Evolutionary conservation across 140 eudicot genomes (phyloP).

Genomic region (Bidens hawaiensis): DNA sequence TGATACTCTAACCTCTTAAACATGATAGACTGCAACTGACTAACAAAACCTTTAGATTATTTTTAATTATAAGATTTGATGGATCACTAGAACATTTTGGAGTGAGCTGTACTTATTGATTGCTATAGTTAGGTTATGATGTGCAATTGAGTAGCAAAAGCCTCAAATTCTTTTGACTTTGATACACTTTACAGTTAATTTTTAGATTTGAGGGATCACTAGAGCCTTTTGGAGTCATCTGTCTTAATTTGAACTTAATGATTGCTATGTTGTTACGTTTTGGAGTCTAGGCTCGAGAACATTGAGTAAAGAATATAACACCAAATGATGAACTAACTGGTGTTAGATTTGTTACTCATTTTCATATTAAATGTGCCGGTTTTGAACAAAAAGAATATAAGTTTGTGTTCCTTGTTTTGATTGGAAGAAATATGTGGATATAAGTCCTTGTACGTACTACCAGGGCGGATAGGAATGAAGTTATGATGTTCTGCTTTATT

Average conservation of each 20-base stretch:
- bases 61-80: background rate
- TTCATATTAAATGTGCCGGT: background rate
- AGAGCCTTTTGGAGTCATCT: too few relatives aligned
- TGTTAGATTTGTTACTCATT: constrained; percentile 10
- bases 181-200: too few relatives aligned
- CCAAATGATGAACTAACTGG: background rate
- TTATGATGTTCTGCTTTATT: constrained; percentile 15
- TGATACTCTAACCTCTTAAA: too few relatives aligned
- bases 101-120: too few relatives aligned
- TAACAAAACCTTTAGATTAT: background rate
- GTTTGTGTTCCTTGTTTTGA: background rate
- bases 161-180: too few relatives aligned
- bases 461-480: constrained; percentile 9
- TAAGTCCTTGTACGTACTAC: constrained; percentile 1
- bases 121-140: too few relatives aligned
- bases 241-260: background rate
- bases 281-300: background rate
- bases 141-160: too few relatives aligned
- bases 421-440: constrained; percentile 7
- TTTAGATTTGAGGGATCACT: too few relatives aligned
- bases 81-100: background rate
- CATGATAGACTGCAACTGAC: background rate
- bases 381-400: background rate
- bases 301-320: background rate
- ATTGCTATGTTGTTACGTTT: too few relatives aligned